Evolutionary conservation across 495 filamentous ascomycete species (phyloP).

Genomic region (Staphylotrichum tortipilum): DNA sequence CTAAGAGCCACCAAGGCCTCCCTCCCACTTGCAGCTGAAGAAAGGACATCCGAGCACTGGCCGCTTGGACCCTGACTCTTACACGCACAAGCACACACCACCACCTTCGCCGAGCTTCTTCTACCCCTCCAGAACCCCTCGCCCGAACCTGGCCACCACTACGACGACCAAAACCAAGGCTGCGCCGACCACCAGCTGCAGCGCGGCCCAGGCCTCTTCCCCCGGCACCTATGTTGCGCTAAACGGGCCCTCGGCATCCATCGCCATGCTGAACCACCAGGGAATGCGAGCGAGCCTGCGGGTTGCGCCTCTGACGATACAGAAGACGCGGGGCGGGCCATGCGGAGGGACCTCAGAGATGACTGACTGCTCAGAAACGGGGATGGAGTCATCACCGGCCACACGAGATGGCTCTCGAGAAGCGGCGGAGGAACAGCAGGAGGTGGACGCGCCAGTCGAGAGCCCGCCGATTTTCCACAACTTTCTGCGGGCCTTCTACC

Average conservation of each 20-base stretch:
- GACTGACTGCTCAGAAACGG: slow-evolving; percentile 37
- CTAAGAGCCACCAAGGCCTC: too few relatives aligned
- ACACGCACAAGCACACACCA: neutral
- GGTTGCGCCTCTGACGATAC: slow-evolving; percentile 67
- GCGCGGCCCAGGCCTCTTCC: slow-evolving; percentile 3
- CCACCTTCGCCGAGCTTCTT: too few relatives aligned
- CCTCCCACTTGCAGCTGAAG: too few relatives aligned
- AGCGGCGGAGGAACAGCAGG: too few relatives aligned
- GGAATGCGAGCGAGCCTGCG: slow-evolving; percentile 50
- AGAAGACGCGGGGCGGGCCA: slow-evolving; percentile 41
- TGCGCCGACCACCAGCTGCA: too few relatives aligned
- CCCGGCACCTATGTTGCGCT: slow-evolving; percentile 32
- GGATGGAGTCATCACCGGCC: slow-evolving; percentile 66
- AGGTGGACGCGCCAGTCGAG: slow-evolving; percentile 22
- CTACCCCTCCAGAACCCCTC: too few relatives aligned
- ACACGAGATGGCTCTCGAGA: slow-evolving; percentile 59
- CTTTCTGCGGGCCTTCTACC: slow-evolving; percentile 92
- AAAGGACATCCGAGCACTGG: neutral
- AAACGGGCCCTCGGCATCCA: slow-evolving; percentile 24
- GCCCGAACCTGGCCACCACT: too few relatives aligned
- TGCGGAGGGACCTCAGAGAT: slow-evolving; percentile 30
- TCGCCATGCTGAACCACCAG: slow-evolving; percentile 45
- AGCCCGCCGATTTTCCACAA: slow-evolving; percentile 71
- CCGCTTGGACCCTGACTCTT: too few relatives aligned
- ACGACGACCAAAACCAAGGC: too few relatives aligned